These are phyloP conservation scores for Musa troglodytarum DNA, from an alignment of 176 grass and related monocot genomes.

Conservation along the genomic window DNA sequence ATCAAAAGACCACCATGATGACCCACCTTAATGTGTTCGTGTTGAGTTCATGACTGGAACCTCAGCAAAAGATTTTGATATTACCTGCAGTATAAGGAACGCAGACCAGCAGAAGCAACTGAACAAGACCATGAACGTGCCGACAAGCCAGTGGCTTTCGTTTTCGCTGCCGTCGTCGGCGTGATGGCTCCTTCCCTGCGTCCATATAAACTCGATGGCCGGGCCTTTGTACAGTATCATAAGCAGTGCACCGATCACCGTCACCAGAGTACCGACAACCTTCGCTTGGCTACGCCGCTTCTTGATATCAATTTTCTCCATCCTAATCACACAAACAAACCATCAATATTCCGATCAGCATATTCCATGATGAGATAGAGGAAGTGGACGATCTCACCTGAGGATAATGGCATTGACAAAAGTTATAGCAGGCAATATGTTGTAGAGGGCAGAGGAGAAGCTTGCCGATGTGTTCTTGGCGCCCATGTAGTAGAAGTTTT, in stretches of 20 bases:
- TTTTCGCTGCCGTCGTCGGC: conserved; percentile 15
- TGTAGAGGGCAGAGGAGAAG: conserved; percentile 69
- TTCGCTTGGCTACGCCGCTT: conserved; percentile 49
- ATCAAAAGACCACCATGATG: not conserved
- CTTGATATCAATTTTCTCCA: conserved; percentile 61
- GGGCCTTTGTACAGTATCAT: conserved; percentile 72
- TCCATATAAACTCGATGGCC: conserved; percentile 49
- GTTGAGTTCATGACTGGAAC: not conserved
- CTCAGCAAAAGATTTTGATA: not conserved
- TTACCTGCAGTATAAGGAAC: conserved; percentile 71
- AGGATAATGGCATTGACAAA: conserved; percentile 66
- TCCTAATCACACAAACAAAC: conserved; percentile 24
- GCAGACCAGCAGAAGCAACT: conserved; percentile 79
- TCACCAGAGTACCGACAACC: conserved; percentile 55
- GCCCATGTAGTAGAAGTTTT: conserved; percentile 88
- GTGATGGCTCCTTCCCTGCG: conserved; percentile 12
- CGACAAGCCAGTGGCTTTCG: conserved; percentile 45
- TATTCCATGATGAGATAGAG: no score
- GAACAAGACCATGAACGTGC: conserved; percentile 54
- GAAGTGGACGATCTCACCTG: conserved; percentile 24
- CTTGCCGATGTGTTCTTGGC: conserved; percentile 57
- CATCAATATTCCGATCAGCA: no score
- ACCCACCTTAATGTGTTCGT: not conserved
- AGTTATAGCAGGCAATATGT: conserved; percentile 62
- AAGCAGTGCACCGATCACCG: conserved; percentile 49